Evolutionary conservation across 2,329 filamentous ascomycete genomes (phyloP).

Genomic region (Aspergillus sp.): DNA sequence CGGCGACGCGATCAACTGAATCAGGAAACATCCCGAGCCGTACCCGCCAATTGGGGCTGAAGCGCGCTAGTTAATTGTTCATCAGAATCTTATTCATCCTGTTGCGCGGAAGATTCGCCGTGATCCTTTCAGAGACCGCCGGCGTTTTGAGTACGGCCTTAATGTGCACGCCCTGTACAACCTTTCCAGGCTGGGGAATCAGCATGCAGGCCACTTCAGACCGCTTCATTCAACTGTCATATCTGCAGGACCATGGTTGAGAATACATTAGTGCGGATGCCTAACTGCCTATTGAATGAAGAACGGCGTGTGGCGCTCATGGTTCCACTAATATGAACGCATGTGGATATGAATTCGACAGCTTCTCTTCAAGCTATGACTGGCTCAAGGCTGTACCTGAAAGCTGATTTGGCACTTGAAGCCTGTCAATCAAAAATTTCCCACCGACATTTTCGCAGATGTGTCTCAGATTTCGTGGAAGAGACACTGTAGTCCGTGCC

Average conservation of each 20-base stretch:
- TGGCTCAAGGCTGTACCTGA: background rate
- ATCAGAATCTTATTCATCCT: conserved; percentile 4
- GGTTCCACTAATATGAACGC: background rate
- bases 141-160: background rate
- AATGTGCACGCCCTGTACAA: background rate
- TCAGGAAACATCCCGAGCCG: background rate
- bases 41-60: background rate
- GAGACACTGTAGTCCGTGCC: background rate
- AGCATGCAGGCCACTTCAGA: background rate
- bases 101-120: background rate
- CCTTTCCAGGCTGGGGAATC: background rate
- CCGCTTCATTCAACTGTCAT: background rate
- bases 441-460: background rate
- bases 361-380: background rate
- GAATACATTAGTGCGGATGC: background rate
- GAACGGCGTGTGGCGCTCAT: background rate
- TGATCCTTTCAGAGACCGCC: background rate
- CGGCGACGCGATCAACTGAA: background rate
- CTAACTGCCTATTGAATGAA: background rate
- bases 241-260: background rate
- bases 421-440: background rate
- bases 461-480: background rate
- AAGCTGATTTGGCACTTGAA: background rate
- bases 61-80: background rate
- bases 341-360: background rate